These are phyloP conservation scores for Aspergillus carbonarius DNA, from an alignment of 2,329 filamentous ascomycete species.

Conservation along the genomic window DNA sequence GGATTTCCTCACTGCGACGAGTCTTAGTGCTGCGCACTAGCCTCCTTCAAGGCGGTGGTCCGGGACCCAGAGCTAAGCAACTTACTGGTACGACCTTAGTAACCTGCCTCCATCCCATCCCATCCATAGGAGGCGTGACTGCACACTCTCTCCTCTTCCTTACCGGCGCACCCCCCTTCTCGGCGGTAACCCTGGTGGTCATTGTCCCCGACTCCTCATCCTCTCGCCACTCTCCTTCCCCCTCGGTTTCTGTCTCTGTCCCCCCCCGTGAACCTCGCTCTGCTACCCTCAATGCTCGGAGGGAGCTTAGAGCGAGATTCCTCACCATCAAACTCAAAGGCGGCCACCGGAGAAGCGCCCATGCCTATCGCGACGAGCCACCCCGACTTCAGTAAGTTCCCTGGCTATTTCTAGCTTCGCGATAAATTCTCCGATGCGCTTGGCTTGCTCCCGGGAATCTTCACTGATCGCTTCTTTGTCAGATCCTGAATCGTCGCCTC, in stretches of 20 bases:
- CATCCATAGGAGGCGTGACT: conserved; percentile 26
- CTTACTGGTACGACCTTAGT: conserved; percentile 14
- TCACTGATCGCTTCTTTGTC: conserved; percentile 15
- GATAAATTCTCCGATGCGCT: not conserved
- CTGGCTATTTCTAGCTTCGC: not conserved
- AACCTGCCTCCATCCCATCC: conserved; percentile 10
- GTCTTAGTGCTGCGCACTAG: conserved; percentile 25
- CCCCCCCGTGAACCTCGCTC: conserved; percentile 20
- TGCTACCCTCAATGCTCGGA: conserved; percentile 35
- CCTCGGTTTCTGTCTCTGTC: conserved; percentile 11
- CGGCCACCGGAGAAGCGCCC: conserved; percentile 31
- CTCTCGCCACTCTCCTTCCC: conserved; percentile 8
- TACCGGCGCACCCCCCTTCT: conserved; percentile 15
- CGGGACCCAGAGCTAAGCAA: conserved; percentile 24
- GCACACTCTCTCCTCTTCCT: conserved; percentile 5
- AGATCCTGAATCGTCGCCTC: conserved; percentile 29
- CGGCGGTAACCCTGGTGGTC: conserved; percentile 26
- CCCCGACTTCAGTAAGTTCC: conserved; percentile 30
- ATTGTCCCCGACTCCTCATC: conserved; percentile 11
- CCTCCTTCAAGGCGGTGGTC: conserved; percentile 27
- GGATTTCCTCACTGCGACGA: conserved; percentile 14
- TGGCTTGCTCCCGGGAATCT: conserved; percentile 3
- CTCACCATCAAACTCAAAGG: conserved; percentile 30
- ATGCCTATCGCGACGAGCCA: conserved; percentile 34
- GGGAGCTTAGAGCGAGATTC: conserved; percentile 34